These are phyloP conservation scores for Epichloe gansuensis DNA, from an alignment of 2,329 filamentous ascomycete species.

Conservation along the genomic window DNA sequence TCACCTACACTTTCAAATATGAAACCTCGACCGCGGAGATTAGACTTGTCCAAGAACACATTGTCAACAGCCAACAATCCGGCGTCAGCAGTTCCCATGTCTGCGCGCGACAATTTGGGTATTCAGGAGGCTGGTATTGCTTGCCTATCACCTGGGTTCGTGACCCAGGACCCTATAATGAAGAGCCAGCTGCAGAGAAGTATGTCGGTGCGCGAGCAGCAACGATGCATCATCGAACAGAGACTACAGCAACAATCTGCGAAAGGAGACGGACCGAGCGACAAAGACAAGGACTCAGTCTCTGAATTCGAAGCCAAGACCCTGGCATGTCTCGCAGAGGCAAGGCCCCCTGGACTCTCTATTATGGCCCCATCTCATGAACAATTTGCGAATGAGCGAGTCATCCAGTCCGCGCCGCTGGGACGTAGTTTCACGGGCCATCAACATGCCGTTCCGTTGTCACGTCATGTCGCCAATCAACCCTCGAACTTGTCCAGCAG, in stretches of 20 bases:
- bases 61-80: slow-evolving; percentile 39
- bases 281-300: slow-evolving; percentile 39
- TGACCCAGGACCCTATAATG: slow-evolving; percentile 94
- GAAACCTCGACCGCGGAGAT: slow-evolving; percentile 51
- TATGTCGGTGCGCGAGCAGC: slow-evolving; percentile 84
- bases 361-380: slow-evolving; percentile 92
- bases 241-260: slow-evolving; percentile 81
- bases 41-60: slow-evolving; percentile 62
- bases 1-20: slow-evolving; percentile 69
- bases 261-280: slow-evolving; percentile 53
- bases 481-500: slow-evolving; percentile 72
- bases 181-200: slow-evolving; percentile 90
- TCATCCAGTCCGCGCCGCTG: slow-evolving; percentile 91
- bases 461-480: slow-evolving; percentile 68
- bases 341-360: slow-evolving; percentile 78
- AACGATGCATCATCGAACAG: slow-evolving; percentile 88
- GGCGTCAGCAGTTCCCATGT: slow-evolving; percentile 60
- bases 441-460: slow-evolving; percentile 63
- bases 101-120: slow-evolving; percentile 63
- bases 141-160: slow-evolving; percentile 88
- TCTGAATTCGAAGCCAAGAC: slow-evolving; percentile 52
- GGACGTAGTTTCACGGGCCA: slow-evolving; percentile 92
- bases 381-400: slow-evolving; percentile 84
- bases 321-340: slow-evolving; percentile 62
- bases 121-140: slow-evolving; percentile 91